Percentiles rank a stretch among this genome's conserved stretches.
phyloP scores from a whole-genome alignment of 768 basidiomycete species.

The Dentipellis sp. region DNA sequence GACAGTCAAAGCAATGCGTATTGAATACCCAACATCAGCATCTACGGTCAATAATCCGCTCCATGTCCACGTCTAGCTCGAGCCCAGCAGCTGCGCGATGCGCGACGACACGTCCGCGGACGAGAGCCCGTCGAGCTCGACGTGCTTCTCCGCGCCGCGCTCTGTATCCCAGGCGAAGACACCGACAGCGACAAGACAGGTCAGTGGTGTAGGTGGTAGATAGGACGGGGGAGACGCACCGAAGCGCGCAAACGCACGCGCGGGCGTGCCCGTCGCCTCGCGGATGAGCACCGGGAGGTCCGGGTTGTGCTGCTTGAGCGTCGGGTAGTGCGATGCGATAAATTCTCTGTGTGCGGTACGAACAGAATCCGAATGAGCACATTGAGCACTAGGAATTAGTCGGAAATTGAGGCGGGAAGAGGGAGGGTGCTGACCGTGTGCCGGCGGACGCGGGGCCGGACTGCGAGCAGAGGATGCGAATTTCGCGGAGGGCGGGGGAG shows the following conservation, averaged over 20 bases:
- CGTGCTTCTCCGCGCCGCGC: conserved; percentile 71
- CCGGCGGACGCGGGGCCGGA: conserved; percentile 68
- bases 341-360: conserved; percentile 47
- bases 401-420: neutral
- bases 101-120: conserved; percentile 63
- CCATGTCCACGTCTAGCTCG: too few species aligned
- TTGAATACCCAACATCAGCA: too few species aligned
- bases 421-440: conserved; percentile 46
- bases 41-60: too few species aligned
- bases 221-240: conserved; percentile 38
- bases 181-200: neutral
- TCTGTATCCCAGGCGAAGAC: too few species aligned
- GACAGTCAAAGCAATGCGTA: too few species aligned
- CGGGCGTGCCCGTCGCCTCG: conserved; percentile 72
- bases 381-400: neutral
- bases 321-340: conserved; percentile 62
- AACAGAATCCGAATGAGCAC: too few species aligned
- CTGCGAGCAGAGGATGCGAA: conserved; percentile 77
- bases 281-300: conserved; percentile 79
- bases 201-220: neutral
- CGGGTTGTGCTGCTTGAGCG: conserved; percentile 76
- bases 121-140: conserved; percentile 70
- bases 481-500: conserved; percentile 70
- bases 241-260: conserved; percentile 77
- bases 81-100: conserved; percentile 51